Percentiles rank a stretch among this genome's conserved stretches.
Conservation (phyloP, 1,284 basidiomycete species). For the Coriolopsis trogii region DNA sequence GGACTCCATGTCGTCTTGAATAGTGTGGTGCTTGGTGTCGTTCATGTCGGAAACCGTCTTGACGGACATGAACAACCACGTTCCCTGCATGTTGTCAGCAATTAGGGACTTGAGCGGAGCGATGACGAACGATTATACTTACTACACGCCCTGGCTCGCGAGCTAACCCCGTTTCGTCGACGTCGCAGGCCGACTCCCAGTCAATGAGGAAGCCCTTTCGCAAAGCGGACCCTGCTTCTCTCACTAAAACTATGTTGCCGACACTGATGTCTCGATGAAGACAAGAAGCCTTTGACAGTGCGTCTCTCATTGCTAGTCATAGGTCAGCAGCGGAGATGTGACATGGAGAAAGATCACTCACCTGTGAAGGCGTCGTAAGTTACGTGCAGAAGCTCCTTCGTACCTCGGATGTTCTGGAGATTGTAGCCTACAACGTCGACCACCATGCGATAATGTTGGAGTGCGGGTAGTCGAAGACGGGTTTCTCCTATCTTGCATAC, state of each 20-base stretch:
- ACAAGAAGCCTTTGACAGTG: not conserved
- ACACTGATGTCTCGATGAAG: slow-evolving; percentile 16
- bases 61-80: slow-evolving; percentile 12
- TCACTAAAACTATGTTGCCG: slow-evolving; percentile 14
- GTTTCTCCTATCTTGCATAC: not conserved
- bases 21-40: not conserved
- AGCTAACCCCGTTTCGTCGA: slow-evolving; percentile 1
- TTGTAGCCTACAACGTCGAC: slow-evolving; percentile 9
- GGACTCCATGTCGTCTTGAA: slow-evolving; percentile 20
- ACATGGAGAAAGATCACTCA: not conserved
- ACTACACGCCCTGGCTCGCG: not conserved
- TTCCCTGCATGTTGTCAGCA: slow-evolving; percentile 1
- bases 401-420: not conserved
- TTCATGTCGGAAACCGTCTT: not conserved
- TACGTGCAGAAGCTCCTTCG: slow-evolving; percentile 9
- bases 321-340: not conserved
- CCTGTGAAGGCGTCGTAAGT: slow-evolving; percentile 13
- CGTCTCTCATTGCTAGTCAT: slow-evolving; percentile 11
- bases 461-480: not conserved
- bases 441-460: slow-evolving; percentile 13
- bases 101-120: not conserved
- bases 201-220: slow-evolving; percentile 12
- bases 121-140: not conserved
- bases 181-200: slow-evolving; percentile 7
- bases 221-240: not conserved